These are phyloP conservation scores for Tuber calosporum DNA, from an alignment of 495 filamentous ascomycete genomes.

Conservation along the genomic window DNA sequence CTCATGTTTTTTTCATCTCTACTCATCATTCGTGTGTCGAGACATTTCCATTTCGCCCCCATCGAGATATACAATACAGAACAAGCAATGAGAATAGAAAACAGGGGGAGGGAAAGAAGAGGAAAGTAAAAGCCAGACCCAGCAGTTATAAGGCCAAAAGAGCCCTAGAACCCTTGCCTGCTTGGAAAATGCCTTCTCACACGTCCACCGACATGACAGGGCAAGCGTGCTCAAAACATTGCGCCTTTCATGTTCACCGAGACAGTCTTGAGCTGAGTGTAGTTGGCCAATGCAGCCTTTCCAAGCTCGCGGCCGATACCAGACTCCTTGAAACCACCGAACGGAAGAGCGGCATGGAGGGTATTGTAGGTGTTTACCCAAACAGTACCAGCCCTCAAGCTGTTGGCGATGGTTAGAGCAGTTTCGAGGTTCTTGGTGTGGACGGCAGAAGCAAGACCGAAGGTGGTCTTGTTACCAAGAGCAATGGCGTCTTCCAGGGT, in stretches of 20 bases:
- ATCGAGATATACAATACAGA: slow-evolving; percentile 8
- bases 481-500: slow-evolving; percentile 76
- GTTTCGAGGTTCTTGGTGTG: slow-evolving; percentile 94
- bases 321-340: slow-evolving; percentile 88
- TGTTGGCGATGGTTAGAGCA: slow-evolving; percentile 78
- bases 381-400: slow-evolving; percentile 78
- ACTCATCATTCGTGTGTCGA: not conserved
- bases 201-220: not conserved
- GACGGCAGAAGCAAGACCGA: slow-evolving; percentile 83
- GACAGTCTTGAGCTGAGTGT: slow-evolving; percentile 68
- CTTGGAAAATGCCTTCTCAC: slow-evolving; percentile 8
- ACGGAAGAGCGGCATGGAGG: slow-evolving; percentile 64
- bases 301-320: slow-evolving; percentile 93
- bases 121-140: slow-evolving; percentile 4
- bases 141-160: slow-evolving; percentile 14
- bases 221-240: not conserved
- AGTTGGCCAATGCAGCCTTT: slow-evolving; percentile 86
- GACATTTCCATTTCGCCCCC: not conserved
- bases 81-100: slow-evolving; percentile 7
- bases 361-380: slow-evolving; percentile 95
- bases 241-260: slow-evolving; percentile 48
- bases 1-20: not conserved
- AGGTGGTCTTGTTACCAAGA: slow-evolving; percentile 72
- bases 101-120: slow-evolving; percentile 9
- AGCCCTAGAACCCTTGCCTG: slow-evolving; percentile 2